Evolutionary conservation across 139 green algal species (phyloP).

Genomic region (Gonium pectorale): DNA sequence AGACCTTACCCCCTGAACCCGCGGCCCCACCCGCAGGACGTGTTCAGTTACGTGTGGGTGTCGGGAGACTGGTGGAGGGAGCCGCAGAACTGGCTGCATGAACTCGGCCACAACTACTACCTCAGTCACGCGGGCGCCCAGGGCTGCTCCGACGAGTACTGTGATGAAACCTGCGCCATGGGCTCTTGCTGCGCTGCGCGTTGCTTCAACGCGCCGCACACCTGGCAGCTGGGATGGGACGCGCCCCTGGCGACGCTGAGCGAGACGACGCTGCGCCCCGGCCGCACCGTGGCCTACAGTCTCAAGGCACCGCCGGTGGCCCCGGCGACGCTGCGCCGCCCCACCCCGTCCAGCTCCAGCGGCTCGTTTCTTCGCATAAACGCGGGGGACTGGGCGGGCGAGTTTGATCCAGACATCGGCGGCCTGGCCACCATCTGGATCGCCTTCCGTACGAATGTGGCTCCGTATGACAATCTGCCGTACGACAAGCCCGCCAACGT

Average conservation of each 20-base stretch:
- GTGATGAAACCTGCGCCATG: slow-evolving; percentile 41
- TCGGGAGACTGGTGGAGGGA: slow-evolving; percentile 28
- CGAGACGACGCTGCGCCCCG: background rate
- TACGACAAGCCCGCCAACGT: background rate
- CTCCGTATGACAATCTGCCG: background rate
- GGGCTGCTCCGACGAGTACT: slow-evolving; percentile 29
- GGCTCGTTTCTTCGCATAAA: slow-evolving; percentile 2
- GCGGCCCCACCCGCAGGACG: slow-evolving; percentile 3
- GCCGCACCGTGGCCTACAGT: background rate
- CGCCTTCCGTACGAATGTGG: background rate
- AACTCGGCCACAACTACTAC: slow-evolving; percentile 60
- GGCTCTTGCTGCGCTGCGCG: slow-evolving; percentile 47
- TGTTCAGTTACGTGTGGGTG: slow-evolving; percentile 42
- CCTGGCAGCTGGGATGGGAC: slow-evolving; percentile 56
- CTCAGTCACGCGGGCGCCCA: slow-evolving; percentile 22
- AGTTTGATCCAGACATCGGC: too few species aligned
- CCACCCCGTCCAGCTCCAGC: background rate
- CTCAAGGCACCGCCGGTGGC: too few species aligned
- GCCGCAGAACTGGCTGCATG: slow-evolving; percentile 44
- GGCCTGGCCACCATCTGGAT: background rate
- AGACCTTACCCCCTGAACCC: too few species aligned
- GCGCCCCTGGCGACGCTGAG: background rate
- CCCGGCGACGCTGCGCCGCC: background rate
- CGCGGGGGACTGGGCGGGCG: background rate
- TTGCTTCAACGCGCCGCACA: slow-evolving; percentile 57